Evolutionary conservation across 2,329 filamentous ascomycete species (phyloP).

Genomic region (Penicillium sp.): DNA sequence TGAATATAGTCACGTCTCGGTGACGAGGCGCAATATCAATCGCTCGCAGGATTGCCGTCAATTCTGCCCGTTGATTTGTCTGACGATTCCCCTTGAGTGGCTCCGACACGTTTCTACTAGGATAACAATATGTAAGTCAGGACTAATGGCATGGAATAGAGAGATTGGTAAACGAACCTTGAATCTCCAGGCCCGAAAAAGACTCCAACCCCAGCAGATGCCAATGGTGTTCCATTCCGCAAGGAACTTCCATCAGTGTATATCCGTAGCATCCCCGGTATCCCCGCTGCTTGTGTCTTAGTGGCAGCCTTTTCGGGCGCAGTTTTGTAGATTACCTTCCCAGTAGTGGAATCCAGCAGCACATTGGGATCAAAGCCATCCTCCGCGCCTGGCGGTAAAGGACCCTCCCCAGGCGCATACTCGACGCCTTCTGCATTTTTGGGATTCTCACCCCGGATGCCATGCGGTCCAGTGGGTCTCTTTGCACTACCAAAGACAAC

Average conservation of each 20-base stretch:
- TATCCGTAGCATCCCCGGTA: conserved; percentile 56
- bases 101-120: conserved; percentile 70
- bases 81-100: conserved; percentile 71
- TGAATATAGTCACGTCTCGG: conserved; percentile 72
- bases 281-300: conserved; percentile 46
- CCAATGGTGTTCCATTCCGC: conserved; percentile 57
- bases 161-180: conserved; percentile 46
- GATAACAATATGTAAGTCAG: conserved; percentile 25
- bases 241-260: conserved; percentile 66
- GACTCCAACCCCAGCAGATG: conserved; percentile 63
- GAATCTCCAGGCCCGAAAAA: conserved; percentile 63
- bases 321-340: conserved; percentile 58
- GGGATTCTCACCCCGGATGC: conserved; percentile 42
- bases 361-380: conserved; percentile 64
- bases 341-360: conserved; percentile 54
- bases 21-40: conserved; percentile 71
- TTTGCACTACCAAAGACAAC: conserved; percentile 34
- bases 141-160: background rate
- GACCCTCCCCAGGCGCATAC: conserved; percentile 56
- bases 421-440: conserved; percentile 46
- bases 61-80: conserved; percentile 95
- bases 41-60: conserved; percentile 82
- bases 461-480: conserved; percentile 34
- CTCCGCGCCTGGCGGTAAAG: conserved; percentile 56
- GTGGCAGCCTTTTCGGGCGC: conserved; percentile 50